phyloP scores from a whole-genome alignment of 2,329 filamentous ascomycete species.

The Colletotrichum zoysiae region DNA sequence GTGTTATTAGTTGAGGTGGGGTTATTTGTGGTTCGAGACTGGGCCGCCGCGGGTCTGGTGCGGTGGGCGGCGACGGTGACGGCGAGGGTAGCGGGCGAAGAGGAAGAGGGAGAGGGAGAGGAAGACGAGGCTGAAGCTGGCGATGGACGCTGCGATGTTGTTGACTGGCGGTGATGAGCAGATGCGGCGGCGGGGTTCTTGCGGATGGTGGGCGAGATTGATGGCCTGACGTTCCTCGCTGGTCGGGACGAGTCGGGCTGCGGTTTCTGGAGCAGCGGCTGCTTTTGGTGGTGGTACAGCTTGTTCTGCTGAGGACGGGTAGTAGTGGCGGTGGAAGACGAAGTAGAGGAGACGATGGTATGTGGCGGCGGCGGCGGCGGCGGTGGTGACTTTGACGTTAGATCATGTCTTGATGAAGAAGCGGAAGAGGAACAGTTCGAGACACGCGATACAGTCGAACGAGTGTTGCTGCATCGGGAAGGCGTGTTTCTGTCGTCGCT shows the following conservation, averaged over 20 bases:
- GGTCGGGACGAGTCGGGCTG: conserved; percentile 36
- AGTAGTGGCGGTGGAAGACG: background rate
- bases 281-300: conserved; percentile 18
- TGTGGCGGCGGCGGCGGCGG: background rate
- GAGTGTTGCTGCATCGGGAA: conserved; percentile 23
- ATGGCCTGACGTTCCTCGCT: conserved; percentile 39
- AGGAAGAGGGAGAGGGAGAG: conserved; percentile 51
- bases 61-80: conserved; percentile 5
- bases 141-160: conserved; percentile 4
- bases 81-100: conserved; percentile 37
- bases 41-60: conserved; percentile 34
- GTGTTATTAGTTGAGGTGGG: conserved; percentile 21
- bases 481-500: conserved; percentile 14
- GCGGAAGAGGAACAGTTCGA: conserved; percentile 2
- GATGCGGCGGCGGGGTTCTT: conserved; percentile 19
- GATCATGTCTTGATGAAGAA: conserved; percentile 14
- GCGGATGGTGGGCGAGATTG: conserved; percentile 35
- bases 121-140: conserved; percentile 25
- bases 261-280: background rate
- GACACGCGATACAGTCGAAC: conserved; percentile 16
- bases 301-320: conserved; percentile 11
- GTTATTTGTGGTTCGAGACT: conserved; percentile 36
- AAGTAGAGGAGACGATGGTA: background rate
- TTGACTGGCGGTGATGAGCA: conserved; percentile 18
- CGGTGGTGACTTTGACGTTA: conserved; percentile 6